Evolutionary conservation across 2,329 filamentous ascomycete species (phyloP), one percentile per base, ranked within the genome.

Genomic region (Xylaria sp.): DNA sequence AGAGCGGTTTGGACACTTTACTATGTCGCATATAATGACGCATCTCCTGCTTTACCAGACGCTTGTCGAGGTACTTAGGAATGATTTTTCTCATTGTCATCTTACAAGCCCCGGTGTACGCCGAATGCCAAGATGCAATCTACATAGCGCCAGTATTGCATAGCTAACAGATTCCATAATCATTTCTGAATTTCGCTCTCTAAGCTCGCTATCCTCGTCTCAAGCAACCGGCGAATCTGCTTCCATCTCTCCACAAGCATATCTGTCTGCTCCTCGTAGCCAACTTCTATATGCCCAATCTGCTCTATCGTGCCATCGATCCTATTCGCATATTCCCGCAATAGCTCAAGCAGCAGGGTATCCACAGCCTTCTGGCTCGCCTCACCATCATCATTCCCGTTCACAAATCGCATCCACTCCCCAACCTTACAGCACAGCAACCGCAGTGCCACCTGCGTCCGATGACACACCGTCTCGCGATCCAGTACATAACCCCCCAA

Each of bases 391-490:
- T 85, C 84, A 5, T 78, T 74, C 2, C 81, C 82, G 46, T 82
- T 81, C 0, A 87, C 82, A 51, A 88, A 84, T 44, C 81, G 75
- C 61, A 78, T 76, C 85, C 86, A 88, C 75, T 81, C 78, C 9
- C 77, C 73, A 1, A 78, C 60, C 66, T 66, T 83, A 61, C 70
- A 81, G 76, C 73, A 82, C 34, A 84, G 44, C 51, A 82, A 64
- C 56, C 87, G 76, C 56, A 88, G 72, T 5, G 86, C 87, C 12
- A 87, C 85, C 74, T 89, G 84, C 1, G 87, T 88, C 18, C 87
- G 80, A 74, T 89, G 85, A 75, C 88, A 90, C 13, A 85, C 83
- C 6, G 78, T 82, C 10, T 84, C 78, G 2, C 77, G 73, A 72
- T 89, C 87, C 6, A 89, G 78, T 63, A 84, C 80, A 72, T 88